A percentile compares a stretch with the other conserved stretches of the same genome.
Conservation (phyloP, 768 basidiomycete genomes). For the Mycena filopes region DNA sequence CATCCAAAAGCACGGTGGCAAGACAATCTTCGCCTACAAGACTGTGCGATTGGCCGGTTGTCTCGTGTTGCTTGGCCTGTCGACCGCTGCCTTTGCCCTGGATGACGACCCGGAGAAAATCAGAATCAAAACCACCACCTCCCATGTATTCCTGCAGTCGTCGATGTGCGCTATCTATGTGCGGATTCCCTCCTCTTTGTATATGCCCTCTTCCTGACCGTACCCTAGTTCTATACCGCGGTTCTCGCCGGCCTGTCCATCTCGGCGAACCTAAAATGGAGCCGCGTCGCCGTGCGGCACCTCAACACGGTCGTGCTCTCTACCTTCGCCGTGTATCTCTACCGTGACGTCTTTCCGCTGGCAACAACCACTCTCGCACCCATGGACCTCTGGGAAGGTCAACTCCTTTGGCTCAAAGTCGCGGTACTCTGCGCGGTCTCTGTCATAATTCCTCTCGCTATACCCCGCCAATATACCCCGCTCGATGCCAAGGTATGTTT, state of each 20-base stretch:
- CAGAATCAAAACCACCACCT: background rate
- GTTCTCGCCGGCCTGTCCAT: too few relatives aligned
- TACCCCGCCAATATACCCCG: slow-evolving; percentile 47
- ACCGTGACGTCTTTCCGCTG: slow-evolving; percentile 61
- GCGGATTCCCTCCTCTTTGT: too few relatives aligned
- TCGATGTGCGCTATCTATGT: background rate
- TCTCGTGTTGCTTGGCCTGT: slow-evolving; percentile 8
- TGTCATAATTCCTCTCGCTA: slow-evolving; percentile 59
- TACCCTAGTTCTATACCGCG: too few relatives aligned
- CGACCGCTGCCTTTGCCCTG: background rate
- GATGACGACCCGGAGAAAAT: background rate
- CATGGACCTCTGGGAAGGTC: slow-evolving; percentile 53
- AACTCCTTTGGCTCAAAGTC: slow-evolving; percentile 45
- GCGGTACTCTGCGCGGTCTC: slow-evolving; percentile 50
- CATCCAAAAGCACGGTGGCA: slow-evolving; percentile 35
- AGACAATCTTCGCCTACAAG: slow-evolving; percentile 18
- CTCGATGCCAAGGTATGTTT: slow-evolving; percentile 54
- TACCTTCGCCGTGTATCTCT: slow-evolving; percentile 55
- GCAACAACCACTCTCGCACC: slow-evolving; percentile 51
- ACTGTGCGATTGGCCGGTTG: slow-evolving; percentile 31
- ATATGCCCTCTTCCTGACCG: too few relatives aligned
- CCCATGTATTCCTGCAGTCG: background rate
- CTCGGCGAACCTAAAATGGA: background rate
- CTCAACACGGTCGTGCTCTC: slow-evolving; percentile 40
- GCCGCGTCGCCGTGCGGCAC: slow-evolving; percentile 33